Evolutionary conservation across 441 rosid genomes (phyloP).

Genomic region (Manihot esculenta): DNA sequence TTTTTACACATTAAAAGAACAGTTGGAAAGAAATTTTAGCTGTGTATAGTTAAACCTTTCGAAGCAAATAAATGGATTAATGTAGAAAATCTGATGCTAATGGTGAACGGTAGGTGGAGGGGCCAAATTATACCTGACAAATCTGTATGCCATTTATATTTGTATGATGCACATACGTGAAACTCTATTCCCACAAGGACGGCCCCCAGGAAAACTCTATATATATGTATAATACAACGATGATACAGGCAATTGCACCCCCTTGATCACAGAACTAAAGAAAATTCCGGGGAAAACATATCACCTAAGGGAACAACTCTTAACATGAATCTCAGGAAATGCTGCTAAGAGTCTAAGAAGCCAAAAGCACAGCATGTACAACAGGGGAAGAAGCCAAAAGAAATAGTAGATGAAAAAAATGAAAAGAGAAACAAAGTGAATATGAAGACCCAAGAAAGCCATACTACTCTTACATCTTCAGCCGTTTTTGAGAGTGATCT

Average conservation of each 20-base stretch:
- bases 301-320: slow-evolving; percentile 16
- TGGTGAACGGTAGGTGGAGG: no score
- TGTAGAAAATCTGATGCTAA: no score
- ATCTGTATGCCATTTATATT: background rate
- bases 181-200: background rate
- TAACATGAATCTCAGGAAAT: slow-evolving; percentile 20
- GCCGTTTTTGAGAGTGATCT: slow-evolving; percentile 70
- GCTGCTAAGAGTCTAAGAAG: slow-evolving; percentile 11
- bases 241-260: slow-evolving; percentile 17
- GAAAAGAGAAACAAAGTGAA: slow-evolving; percentile 13
- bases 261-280: slow-evolving; percentile 21
- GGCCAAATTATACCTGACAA: background rate
- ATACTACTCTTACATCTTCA: slow-evolving; percentile 42
- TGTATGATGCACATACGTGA: background rate
- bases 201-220: background rate
- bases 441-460: slow-evolving; percentile 13
- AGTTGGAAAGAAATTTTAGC: no score
- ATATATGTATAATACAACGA: slow-evolving; percentile 30
- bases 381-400: slow-evolving; percentile 3
- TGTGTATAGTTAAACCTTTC: no score
- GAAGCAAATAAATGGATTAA: no score
- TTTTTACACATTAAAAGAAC: no score
- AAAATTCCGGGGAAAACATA: slow-evolving; percentile 7
- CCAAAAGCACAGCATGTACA: slow-evolving; percentile 29
- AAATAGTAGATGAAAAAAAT: no score